These are phyloP conservation scores for Nannochloropsis gaditana DNA, from an alignment of 108 stramenopile genomes.

Conservation along the genomic window DNA sequence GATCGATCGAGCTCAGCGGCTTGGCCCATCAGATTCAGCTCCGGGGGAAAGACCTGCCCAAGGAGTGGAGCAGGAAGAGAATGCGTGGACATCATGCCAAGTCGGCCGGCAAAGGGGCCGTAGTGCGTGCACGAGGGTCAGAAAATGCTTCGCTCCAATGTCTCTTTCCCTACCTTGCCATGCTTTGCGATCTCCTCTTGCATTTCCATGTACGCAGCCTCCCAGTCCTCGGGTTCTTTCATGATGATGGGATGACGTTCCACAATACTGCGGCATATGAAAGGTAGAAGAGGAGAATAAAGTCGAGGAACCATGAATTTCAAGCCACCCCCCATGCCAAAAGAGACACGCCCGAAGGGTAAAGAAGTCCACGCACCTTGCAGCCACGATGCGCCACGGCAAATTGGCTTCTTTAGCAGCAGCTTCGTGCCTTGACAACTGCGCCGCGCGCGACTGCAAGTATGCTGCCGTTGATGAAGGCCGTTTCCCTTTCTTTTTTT, in stretches of 20 bases:
- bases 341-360: neutral
- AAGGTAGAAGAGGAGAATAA: too few relatives aligned
- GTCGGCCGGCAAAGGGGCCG: too few relatives aligned
- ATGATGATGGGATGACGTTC: neutral
- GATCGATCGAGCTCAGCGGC: neutral
- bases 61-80: neutral
- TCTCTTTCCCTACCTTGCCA: neutral
- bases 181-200: neutral
- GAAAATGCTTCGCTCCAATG: too few relatives aligned
- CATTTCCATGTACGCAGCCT: constrained; percentile 1
- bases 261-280: neutral
- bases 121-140: too few relatives aligned
- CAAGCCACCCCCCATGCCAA: neutral
- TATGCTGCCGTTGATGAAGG: neutral
- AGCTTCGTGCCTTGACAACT: neutral
- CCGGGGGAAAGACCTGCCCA: neutral
- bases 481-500: constrained; percentile 17
- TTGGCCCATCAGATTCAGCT: neutral
- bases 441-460: neutral
- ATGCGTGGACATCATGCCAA: too few relatives aligned
- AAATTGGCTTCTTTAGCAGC: neutral
- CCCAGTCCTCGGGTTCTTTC: neutral
- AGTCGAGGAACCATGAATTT: too few relatives aligned
- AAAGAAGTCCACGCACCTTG: neutral
- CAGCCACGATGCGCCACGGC: constrained; percentile 2